These are phyloP conservation scores for Cylindrodendrum hubeiense DNA, from an alignment of 2,329 filamentous ascomycete genomes.

Conservation along the genomic window DNA sequence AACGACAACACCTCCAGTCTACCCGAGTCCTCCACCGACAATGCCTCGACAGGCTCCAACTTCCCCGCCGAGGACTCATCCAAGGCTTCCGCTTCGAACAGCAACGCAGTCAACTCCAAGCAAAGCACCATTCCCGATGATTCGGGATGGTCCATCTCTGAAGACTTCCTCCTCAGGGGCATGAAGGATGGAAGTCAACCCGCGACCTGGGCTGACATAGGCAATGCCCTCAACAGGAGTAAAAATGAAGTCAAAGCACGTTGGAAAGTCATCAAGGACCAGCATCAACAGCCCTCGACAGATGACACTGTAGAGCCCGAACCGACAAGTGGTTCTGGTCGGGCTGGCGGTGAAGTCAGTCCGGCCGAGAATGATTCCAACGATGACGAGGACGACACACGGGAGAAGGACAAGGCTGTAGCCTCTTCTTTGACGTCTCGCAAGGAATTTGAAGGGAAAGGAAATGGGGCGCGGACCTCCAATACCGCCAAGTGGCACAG, in stretches of 20 bases:
- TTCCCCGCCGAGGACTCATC: slow-evolving; percentile 13
- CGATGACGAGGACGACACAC: not conserved
- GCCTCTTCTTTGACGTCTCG: not conserved
- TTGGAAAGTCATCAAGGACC: slow-evolving; percentile 49
- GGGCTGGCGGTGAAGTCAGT: not conserved
- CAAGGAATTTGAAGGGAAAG: slow-evolving; percentile 8
- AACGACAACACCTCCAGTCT: slow-evolving; percentile 18
- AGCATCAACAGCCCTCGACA: not conserved
- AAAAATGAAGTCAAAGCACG: slow-evolving; percentile 48
- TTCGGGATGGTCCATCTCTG: slow-evolving; percentile 50
- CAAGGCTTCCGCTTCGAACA: slow-evolving; percentile 1
- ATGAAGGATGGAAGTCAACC: slow-evolving; percentile 47
- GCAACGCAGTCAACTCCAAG: not conserved
- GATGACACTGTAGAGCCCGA: slow-evolving; percentile 10
- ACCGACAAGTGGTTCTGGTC: slow-evolving; percentile 5
- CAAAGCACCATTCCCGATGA: slow-evolving; percentile 13
- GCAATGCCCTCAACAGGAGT: slow-evolving; percentile 39
- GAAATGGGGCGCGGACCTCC: slow-evolving; percentile 10
- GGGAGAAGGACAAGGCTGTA: not conserved
- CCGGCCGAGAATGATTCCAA: not conserved
- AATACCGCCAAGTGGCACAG: slow-evolving; percentile 33
- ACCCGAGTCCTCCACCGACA: not conserved
- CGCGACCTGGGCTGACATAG: slow-evolving; percentile 48
- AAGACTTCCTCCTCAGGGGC: slow-evolving; percentile 49
- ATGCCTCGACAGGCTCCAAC: slow-evolving; percentile 15